Base-by-base conservation (phyloP, 768 basidiomycete genomes). In the Boletus patriciae region DNA sequence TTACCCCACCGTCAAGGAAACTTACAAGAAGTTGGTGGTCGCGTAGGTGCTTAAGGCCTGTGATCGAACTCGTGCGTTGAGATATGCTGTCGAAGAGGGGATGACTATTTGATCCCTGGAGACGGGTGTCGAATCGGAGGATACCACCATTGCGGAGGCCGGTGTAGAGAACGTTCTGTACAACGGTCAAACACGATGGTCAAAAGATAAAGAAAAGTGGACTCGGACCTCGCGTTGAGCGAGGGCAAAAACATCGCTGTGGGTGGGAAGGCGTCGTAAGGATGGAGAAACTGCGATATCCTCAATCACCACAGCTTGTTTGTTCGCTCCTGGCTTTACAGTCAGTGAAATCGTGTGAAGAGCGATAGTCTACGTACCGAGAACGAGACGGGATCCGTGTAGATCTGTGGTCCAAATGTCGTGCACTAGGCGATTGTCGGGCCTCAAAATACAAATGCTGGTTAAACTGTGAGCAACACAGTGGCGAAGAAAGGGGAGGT, bases 231-330 rank as follows among this genome's bases (percentile, higher is more conserved):
- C 70, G 46, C 75, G 66, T 62, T 84, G 84, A 46, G 75, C 67
- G n/a, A 88, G 70, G 3, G 86, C 70, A 59, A 90, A 82, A 0
- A 88, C 83, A 62, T 88, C 87, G 51, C 86, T 87, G 19, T 75
- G 61, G 3, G 86, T 87, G 27, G 76, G 69, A 11, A 89, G 66
- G 55, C 70, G 62, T 50, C 74, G 71, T 3, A 79, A 63, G 15
- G 71, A 69, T 2, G 61, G 55, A 31, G 73, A 62, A 3, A 62
- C 54, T 34, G 81, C 79, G 44, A 87, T 74, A 52, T 87, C 82
- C 4, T 75, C 66, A 4, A 89, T 65, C 46, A 81, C 73, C 1
- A 85, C 73, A 0, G 80, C 86, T 43, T 77, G 78, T 46, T 74
- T 73, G 59, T 77, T 77, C 11, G 80, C 80, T 36, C 87, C 88